Conservation (phyloP, 768 basidiomycete genomes). For the Pulveroboletus frians region DNA sequence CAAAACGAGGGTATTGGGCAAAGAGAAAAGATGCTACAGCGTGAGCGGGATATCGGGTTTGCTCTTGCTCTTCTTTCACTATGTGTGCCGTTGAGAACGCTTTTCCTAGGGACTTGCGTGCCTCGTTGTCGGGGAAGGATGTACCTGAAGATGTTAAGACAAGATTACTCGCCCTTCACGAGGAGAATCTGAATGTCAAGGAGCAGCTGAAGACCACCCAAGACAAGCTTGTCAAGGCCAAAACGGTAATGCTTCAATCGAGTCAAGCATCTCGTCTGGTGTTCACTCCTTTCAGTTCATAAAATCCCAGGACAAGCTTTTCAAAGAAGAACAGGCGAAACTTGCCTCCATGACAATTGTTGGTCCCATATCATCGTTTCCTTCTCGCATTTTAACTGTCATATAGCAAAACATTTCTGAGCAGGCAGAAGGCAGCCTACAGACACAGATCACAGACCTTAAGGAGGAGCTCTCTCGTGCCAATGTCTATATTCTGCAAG, state of each 20-base stretch:
- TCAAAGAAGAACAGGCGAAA: constrained; percentile 74
- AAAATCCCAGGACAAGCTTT: constrained; percentile 84
- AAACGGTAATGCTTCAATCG: constrained; percentile 42
- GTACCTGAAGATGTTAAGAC: constrained; percentile 79
- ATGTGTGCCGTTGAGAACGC: background rate
- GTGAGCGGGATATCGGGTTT: constrained; percentile 82
- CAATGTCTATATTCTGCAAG: constrained; percentile 37
- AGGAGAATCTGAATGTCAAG: constrained; percentile 67
- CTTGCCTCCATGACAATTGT: constrained; percentile 45
- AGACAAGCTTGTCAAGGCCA: constrained; percentile 79
- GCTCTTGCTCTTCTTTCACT: constrained; percentile 15
- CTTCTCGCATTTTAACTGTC: constrained; percentile 5
- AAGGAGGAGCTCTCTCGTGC: constrained; percentile 57
- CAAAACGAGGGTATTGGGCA: constrained; percentile 90
- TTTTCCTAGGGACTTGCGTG: constrained; percentile 64
- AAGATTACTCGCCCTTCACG: constrained; percentile 67
- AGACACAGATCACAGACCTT: constrained; percentile 59
- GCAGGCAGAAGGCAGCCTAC: constrained; percentile 64
- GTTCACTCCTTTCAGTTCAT: constrained; percentile 61
- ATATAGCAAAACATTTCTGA: constrained; percentile 50
- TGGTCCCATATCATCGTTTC: constrained; percentile 16
- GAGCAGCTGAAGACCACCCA: constrained; percentile 64
- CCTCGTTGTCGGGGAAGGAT: constrained; percentile 70
- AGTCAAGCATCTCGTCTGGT: background rate
- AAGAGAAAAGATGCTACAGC: constrained; percentile 78